Base-by-base conservation (phyloP, 2,329 filamentous ascomycete genomes). In the Emergomyces orientalis region DNA sequence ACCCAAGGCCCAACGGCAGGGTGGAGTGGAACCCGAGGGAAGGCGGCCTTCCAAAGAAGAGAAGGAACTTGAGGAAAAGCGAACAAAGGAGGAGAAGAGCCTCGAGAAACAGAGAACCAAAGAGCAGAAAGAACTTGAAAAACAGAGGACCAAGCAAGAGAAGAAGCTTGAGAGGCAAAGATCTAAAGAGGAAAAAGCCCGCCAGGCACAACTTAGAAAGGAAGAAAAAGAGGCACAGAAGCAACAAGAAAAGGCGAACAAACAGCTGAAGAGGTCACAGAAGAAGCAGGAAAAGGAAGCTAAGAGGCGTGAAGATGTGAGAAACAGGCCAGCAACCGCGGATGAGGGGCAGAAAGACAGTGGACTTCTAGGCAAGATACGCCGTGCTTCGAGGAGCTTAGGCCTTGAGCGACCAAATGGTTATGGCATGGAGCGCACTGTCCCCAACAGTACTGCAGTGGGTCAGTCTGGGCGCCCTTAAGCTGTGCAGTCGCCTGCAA, bases 41-140 rank as follows among this genome's bases (percentile, higher is more conserved):
- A n/a, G 34, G 14, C 19, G 34, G 37, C 13, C 25, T 27, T 54
- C 60, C 34, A 66, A 66, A 56, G 63, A 66, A 30, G 62, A 54
- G 39, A 65, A 65, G 52, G 39, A 41, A 6, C 63, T 43, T 1
- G 41, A 60, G n/a, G 63, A 66, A 52, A 59, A 55, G 43, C 54
- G 51, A 11, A 27, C 58, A 14, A 62, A 58, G 45, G 62, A 65
- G 57, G 62, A 63, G 37, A 65, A 61, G 25, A 55, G 47, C 8
- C 64, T 62, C 17, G 17, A 52, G 17, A 62, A 62, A 34, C 47
- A 62, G 56, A 34, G 47, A 19, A 47, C 51, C 25, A 59, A 37
- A 27, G 47, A 61, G 27, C 55, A 65, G 22, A 59, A 60, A 19
- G 43, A 7, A 9, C 27, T 49, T 5, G 22, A 14, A 7, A 60